Conservation (phyloP, 1,284 basidiomycete species). For the Microbotryum intermedium region DNA sequence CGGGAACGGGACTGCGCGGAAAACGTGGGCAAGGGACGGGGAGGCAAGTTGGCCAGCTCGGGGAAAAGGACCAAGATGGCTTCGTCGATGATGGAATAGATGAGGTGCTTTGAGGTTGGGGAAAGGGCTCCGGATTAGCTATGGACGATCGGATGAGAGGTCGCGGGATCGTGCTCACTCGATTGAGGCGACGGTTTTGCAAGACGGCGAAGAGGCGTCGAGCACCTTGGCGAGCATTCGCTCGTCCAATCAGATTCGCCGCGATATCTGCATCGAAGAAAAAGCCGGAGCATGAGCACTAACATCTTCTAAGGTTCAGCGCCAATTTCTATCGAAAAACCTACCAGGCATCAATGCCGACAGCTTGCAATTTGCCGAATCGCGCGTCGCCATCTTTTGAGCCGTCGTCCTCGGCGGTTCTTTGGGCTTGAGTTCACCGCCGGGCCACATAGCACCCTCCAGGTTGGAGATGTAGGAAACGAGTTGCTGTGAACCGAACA, state of each 20-base stretch:
- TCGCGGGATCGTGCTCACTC: conserved; percentile 4
- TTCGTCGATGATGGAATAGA: conserved; percentile 79
- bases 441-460: conserved; percentile 70
- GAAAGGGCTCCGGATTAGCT: conserved; percentile 13
- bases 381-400: conserved; percentile 67
- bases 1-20: too few species aligned
- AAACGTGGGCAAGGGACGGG: neutral
- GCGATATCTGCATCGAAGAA: conserved; percentile 58
- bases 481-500: conserved; percentile 58
- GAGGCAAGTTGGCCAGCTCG: conserved; percentile 5
- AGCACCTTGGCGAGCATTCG: conserved; percentile 84
- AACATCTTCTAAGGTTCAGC: neutral
- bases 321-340: conserved; percentile 9
- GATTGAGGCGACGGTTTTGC: conserved; percentile 81
- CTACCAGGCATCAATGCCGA: conserved; percentile 80
- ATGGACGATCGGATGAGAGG: conserved; percentile 29
- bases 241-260: conserved; percentile 90
- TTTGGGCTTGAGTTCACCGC: conserved; percentile 59
- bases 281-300: neutral
- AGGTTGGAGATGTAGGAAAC: conserved; percentile 58
- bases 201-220: conserved; percentile 81
- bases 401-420: conserved; percentile 59
- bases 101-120: conserved; percentile 60
- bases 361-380: conserved; percentile 78
- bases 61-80: conserved; percentile 43